Conservation (phyloP, 2,329 filamentous ascomycete species). For the Stagonosporopsis cucurbitacearum region DNA sequence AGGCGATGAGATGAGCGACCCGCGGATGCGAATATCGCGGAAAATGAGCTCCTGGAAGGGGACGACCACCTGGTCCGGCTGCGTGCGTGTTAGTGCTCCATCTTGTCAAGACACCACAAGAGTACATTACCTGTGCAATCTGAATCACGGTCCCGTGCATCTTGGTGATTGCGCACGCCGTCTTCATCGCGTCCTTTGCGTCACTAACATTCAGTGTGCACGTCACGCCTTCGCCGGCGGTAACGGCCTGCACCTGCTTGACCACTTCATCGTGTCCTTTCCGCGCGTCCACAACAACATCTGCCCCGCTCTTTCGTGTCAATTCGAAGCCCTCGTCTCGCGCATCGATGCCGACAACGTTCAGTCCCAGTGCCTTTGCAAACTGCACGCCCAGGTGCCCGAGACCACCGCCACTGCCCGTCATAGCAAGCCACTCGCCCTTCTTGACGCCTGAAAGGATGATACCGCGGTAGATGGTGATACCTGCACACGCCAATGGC, state of each 20-base stretch:
- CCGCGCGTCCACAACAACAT: constrained; percentile 61
- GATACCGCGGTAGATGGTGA: constrained; percentile 77
- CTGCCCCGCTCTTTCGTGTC: constrained; percentile 56
- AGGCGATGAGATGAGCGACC: constrained; percentile 55
- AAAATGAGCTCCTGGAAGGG: constrained; percentile 61
- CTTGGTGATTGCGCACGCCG: constrained; percentile 62
- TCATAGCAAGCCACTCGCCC: constrained; percentile 78
- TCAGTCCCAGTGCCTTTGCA: constrained; percentile 83
- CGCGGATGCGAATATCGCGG: constrained; percentile 59
- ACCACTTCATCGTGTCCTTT: constrained; percentile 57
- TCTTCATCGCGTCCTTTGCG: constrained; percentile 56
- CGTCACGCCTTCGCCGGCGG: constrained; percentile 27
- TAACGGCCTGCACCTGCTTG: constrained; percentile 53
- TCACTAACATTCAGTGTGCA: constrained; percentile 63
- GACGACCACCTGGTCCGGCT: constrained; percentile 27
- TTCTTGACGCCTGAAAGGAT: constrained; percentile 73
- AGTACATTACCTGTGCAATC: constrained; percentile 63
- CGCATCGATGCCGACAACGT: constrained; percentile 79
- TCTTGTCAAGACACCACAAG: neutral
- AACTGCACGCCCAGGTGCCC: constrained; percentile 81
- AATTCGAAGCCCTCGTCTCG: constrained; percentile 69
- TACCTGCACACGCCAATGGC: constrained; percentile 37
- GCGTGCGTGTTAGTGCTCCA: neutral
- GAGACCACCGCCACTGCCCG: constrained; percentile 81
- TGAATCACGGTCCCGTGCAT: constrained; percentile 64